Evolutionary conservation across 768 basidiomycete genomes (phyloP).

Genomic region (Amylocystis lapponica): DNA sequence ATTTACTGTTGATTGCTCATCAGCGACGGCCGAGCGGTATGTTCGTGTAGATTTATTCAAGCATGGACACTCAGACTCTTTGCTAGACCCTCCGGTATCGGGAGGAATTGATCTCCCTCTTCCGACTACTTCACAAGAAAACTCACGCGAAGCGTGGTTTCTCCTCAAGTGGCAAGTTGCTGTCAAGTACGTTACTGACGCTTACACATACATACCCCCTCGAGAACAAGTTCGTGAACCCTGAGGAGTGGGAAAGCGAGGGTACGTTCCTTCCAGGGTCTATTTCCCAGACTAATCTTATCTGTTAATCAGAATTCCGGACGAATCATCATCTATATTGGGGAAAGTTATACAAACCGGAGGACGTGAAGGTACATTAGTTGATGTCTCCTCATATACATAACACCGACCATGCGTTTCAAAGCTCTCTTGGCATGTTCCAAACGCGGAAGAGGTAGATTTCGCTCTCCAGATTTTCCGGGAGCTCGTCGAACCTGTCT

Average conservation of each 20-base stretch:
- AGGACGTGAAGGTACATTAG: slow-evolving; percentile 57
- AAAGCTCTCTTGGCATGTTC: slow-evolving; percentile 81
- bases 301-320: slow-evolving; percentile 52
- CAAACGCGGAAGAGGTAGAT: slow-evolving; percentile 61
- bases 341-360: slow-evolving; percentile 70
- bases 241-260: slow-evolving; percentile 66
- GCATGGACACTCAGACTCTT: slow-evolving; percentile 2
- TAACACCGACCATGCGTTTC: too few relatives aligned
- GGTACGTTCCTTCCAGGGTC: slow-evolving; percentile 34
- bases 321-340: slow-evolving; percentile 66
- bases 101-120: slow-evolving; percentile 51
- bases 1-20: neutral
- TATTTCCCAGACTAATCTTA: neutral
- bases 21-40: slow-evolving; percentile 54
- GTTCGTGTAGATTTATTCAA: slow-evolving; percentile 14
- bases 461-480: slow-evolving; percentile 68
- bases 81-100: slow-evolving; percentile 58
- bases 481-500: slow-evolving; percentile 58
- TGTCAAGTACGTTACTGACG: slow-evolving; percentile 67
- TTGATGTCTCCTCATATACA: too few relatives aligned
- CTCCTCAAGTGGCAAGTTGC: slow-evolving; percentile 72
- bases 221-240: slow-evolving; percentile 79
- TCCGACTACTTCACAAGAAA: slow-evolving; percentile 61
- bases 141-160: slow-evolving; percentile 78
- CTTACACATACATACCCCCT: slow-evolving; percentile 76